phyloP scores from a whole-genome alignment of 2,329 filamentous ascomycete genomes.

The Metarhizium humberi region DNA sequence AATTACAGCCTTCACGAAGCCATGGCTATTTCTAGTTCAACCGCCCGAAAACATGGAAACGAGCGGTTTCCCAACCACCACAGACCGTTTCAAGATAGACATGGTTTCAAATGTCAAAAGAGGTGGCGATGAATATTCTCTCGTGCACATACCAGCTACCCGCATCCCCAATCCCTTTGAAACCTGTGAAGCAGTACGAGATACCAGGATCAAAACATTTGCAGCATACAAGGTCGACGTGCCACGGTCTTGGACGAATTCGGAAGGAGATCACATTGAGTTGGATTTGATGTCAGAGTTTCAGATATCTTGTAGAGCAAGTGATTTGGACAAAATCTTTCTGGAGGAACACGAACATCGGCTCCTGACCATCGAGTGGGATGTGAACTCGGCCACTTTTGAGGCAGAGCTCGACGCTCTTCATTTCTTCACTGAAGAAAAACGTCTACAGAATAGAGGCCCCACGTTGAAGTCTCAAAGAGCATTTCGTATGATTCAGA shows the following conservation, averaged over 20 bases:
- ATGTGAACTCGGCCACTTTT: constrained; percentile 17
- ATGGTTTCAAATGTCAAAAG: constrained; percentile 13
- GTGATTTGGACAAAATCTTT: constrained; percentile 10
- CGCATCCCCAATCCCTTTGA: constrained; percentile 24
- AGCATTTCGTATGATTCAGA: constrained; percentile 23
- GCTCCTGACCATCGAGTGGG: constrained; percentile 18
- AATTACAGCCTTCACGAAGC: constrained; percentile 18
- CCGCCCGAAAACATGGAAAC: constrained; percentile 11
- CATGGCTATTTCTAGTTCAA: constrained; percentile 23
- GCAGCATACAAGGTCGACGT: constrained; percentile 26
- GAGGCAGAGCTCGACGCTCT: constrained; percentile 24
- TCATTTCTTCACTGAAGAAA: constrained; percentile 13
- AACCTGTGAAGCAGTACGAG: constrained; percentile 4
- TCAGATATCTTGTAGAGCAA: constrained; percentile 43
- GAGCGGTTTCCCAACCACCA: constrained; percentile 15
- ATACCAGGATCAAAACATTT: constrained; percentile 10
- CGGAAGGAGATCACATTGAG: constrained; percentile 14
- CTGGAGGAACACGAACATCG: constrained; percentile 11
- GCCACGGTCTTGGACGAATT: constrained; percentile 17
- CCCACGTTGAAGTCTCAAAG: constrained; percentile 13
- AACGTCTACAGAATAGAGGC: constrained; percentile 9
- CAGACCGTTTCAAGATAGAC: constrained; percentile 20
- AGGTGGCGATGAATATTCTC: constrained; percentile 13
- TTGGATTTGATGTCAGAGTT: constrained; percentile 53
- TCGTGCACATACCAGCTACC: constrained; percentile 15